These are phyloP conservation scores for Hymenoscyphus scutula DNA, from an alignment of 2,329 filamentous ascomycete species.

Conservation along the genomic window DNA sequence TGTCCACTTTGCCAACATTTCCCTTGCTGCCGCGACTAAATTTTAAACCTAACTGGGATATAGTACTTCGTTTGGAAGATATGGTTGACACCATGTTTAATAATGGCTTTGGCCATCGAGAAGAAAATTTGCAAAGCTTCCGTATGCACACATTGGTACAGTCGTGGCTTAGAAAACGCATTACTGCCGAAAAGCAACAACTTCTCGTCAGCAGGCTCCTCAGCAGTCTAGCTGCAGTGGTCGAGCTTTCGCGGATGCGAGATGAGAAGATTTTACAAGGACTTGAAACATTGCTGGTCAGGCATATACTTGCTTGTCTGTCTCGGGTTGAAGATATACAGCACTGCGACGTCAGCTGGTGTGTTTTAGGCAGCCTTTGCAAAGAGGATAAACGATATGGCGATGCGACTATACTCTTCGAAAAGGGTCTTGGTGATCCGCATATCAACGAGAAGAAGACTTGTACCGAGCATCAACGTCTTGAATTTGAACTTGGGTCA, in stretches of 20 bases:
- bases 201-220: background rate
- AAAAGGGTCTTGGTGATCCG: background rate
- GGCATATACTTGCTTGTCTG: background rate
- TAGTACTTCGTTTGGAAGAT: slow-evolving; percentile 1
- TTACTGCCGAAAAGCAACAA: background rate
- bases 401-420: background rate
- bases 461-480: background rate
- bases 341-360: background rate
- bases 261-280: background rate
- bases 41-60: background rate
- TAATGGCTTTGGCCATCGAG: slow-evolving; percentile 1
- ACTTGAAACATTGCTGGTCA: background rate
- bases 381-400: slow-evolving; percentile 4
- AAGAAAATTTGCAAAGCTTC: slow-evolving; percentile 7
- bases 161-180: slow-evolving; percentile 3
- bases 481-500: background rate
- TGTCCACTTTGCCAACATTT: too few relatives aligned
- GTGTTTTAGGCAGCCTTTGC: background rate
- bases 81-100: slow-evolving; percentile 7
- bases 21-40: too few relatives aligned
- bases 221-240: background rate
- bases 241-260: background rate
- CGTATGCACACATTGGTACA: slow-evolving; percentile 8
- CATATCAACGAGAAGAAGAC: background rate
- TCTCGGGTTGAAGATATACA: background rate